Conservation (phyloP, 768 basidiomycete species). For the Mycena latifolia region DNA sequence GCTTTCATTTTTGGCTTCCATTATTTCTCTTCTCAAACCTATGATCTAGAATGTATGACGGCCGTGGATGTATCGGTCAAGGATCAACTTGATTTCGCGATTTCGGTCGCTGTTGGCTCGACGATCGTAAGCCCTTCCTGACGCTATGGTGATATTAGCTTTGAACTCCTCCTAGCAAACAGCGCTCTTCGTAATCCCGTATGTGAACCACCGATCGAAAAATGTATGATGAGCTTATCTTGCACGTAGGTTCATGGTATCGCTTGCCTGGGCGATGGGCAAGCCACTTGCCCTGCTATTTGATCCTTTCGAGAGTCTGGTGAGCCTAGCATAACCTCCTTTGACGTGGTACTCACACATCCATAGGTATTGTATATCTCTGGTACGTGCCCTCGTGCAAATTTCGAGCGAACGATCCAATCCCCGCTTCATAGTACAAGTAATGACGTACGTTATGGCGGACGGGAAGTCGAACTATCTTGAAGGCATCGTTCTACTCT, state of each 20-base stretch:
- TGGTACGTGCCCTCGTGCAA: conserved; percentile 44
- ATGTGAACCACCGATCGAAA: conserved; percentile 36
- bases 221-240: too few relatives aligned
- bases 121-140: conserved; percentile 65
- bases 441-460: conserved; percentile 86
- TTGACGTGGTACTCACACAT: conserved; percentile 36
- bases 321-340: conserved; percentile 38
- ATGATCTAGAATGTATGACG: conserved; percentile 80
- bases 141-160: not conserved
- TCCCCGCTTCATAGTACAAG: conserved; percentile 64
- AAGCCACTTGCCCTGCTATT: conserved; percentile 88
- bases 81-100: conserved; percentile 84
- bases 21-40: not conserved
- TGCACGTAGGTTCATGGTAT: conserved; percentile 72
- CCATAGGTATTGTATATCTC: conserved; percentile 60
- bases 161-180: conserved; percentile 67
- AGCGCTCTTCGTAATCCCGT: conserved; percentile 77
- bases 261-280: conserved; percentile 83
- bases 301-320: conserved; percentile 86
- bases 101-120: conserved; percentile 87
- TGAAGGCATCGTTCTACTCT: conserved; percentile 87
- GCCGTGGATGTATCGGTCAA: conserved; percentile 92
- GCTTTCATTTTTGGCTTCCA: not conserved
- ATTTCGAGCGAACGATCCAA: not conserved
- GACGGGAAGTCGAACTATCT: conserved; percentile 95